These are phyloP conservation scores for Globisporangium apiculatum DNA, from an alignment of 352 stramenopile genomes.

Conservation along the genomic window DNA sequence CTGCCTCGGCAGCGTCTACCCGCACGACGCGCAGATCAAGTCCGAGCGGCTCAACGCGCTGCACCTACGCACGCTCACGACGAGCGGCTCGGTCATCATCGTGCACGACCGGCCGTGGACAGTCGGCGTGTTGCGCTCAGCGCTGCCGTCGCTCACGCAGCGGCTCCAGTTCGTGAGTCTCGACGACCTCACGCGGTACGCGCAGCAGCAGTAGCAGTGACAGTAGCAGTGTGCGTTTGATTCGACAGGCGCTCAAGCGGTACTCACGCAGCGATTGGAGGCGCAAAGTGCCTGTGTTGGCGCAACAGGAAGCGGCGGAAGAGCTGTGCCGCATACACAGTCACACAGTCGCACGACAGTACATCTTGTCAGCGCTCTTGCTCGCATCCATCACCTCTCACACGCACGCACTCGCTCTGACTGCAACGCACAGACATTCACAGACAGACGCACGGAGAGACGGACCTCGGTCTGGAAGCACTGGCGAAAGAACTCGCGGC, in stretches of 20 bases:
- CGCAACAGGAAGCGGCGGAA: slow-evolving; percentile 48
- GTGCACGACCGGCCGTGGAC: slow-evolving; percentile 82
- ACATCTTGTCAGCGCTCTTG: too few species aligned
- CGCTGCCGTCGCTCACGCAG: slow-evolving; percentile 40
- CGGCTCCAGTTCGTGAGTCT: slow-evolving; percentile 66
- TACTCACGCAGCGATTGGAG: background rate
- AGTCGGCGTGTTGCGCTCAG: slow-evolving; percentile 53
- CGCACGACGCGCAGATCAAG: slow-evolving; percentile 81
- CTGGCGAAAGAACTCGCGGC: slow-evolving; percentile 74
- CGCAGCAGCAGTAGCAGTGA: too few species aligned
- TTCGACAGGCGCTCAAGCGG: too few species aligned
- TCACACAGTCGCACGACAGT: background rate
- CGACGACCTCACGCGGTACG: slow-evolving; percentile 36
- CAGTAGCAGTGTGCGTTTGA: too few species aligned
- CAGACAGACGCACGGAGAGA: background rate
- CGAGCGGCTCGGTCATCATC: slow-evolving; percentile 73
- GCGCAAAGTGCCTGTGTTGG: slow-evolving; percentile 38
- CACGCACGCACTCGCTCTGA: background rate
- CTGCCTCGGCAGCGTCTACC: slow-evolving; percentile 81
- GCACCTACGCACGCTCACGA: slow-evolving; percentile 43
- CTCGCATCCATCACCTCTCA: background rate
- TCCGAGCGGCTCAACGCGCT: slow-evolving; percentile 59
- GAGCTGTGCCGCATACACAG: slow-evolving; percentile 20
- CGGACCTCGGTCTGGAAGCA: slow-evolving; percentile 63
- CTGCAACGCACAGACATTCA: background rate